Base-by-base conservation (phyloP, 768 basidiomycete species). In the Leccinum obscurum region DNA sequence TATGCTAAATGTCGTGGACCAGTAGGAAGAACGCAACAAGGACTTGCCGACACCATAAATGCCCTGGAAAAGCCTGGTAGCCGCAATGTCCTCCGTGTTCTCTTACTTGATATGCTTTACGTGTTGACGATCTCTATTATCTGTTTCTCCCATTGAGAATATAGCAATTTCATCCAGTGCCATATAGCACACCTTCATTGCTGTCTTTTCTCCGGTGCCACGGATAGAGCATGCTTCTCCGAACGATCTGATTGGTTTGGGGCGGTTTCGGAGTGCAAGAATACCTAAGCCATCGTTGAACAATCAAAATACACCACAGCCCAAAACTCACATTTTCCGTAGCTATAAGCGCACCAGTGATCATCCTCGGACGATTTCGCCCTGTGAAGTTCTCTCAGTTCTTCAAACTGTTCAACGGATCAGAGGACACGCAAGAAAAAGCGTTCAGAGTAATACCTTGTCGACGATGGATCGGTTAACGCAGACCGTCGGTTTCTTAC, bases 41-140 rank as follows among this genome's bases (percentile, higher is more conserved):
- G 57, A 74, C 87, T 61, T 61, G 85, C 93, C 94, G 59, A 95
- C 92, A 34, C 91, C 93, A 66, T 95, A 95, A 50, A 97, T 88
- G 8, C 90, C 89, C 56, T 83, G 82, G 68, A 96, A 95, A 10
- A 85, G 51, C 26, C 78, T 75, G 3, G 81, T 79, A 0, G 80
- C 81, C 44, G 76, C 70, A 1, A 90, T 79, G 54, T 90, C 89
- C 35, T 83, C 85, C 1, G 87, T 88, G 24, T 76, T 79, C 70
- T 90, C 90, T 58, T 85, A 86, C 35, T 74, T 75, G 57, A 93
- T 86, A 15, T 91, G 83, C 22, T 79, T 78, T 30, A 93, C 0
- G 92, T 93, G 59, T 85, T 70, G 24, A 93, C 66, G 28, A 94
- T 92, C 71, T 93, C 92, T 79, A 85, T 85, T 56, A 93, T 91